Conservation (phyloP, 2,329 filamentous ascomycete genomes). For the Cercospora berteroae region DNA sequence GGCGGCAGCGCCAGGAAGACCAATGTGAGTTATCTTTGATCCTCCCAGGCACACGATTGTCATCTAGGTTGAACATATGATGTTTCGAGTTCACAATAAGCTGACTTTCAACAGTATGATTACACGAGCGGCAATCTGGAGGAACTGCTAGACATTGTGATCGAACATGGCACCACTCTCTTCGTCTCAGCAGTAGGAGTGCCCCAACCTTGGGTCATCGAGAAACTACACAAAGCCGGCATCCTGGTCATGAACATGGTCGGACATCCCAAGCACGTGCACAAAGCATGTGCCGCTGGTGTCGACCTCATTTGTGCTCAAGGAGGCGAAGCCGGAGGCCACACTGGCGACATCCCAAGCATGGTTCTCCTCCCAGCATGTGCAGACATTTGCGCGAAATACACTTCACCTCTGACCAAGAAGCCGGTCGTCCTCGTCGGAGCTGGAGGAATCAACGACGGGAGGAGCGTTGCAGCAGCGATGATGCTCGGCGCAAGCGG, state of each 20-base stretch:
- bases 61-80: background rate
- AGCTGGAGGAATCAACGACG: conserved; percentile 88
- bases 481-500: conserved; percentile 87
- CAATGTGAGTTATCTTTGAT: conserved; percentile 5
- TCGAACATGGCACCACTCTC: conserved; percentile 81
- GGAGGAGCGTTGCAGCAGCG: conserved; percentile 80
- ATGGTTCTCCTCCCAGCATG: conserved; percentile 87
- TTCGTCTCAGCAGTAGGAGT: conserved; percentile 96
- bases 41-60: background rate
- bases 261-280: conserved; percentile 95
- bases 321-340: conserved; percentile 88
- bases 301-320: conserved; percentile 96
- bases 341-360: conserved; percentile 76
- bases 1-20: conserved; percentile 91
- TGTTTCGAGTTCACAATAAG: background rate
- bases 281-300: conserved; percentile 86
- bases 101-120: conserved; percentile 59
- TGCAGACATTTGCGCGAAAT: conserved; percentile 72
- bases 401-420: conserved; percentile 82
- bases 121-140: conserved; percentile 97
- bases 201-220: conserved; percentile 80
- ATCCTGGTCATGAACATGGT: conserved; percentile 99
- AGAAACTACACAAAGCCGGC: conserved; percentile 79
- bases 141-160: conserved; percentile 84
- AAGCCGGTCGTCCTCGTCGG: conserved; percentile 84